Conservation (phyloP, 1,284 basidiomycete genomes). For the Ceratobasidium sp. region DNA sequence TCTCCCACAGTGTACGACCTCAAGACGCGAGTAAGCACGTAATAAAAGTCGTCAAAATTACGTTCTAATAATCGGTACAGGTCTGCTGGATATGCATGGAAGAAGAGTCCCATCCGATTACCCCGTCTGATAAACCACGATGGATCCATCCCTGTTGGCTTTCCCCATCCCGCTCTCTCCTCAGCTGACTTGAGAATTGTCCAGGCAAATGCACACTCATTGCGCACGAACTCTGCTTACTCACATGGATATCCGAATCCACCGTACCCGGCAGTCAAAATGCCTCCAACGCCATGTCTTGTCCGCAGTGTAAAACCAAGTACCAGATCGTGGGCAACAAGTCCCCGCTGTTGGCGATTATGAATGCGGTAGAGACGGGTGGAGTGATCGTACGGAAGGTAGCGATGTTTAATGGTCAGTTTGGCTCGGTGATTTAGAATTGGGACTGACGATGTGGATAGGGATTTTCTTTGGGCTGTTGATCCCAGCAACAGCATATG, state of each 20-base stretch:
- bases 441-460: background rate
- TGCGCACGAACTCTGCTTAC: constrained; percentile 35
- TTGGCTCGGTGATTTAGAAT: background rate
- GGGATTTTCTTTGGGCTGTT: constrained; percentile 41
- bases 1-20: constrained; percentile 42
- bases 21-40: constrained; percentile 23
- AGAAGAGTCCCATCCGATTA: constrained; percentile 44
- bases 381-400: constrained; percentile 40
- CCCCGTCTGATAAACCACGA: constrained; percentile 41
- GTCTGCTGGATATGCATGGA: constrained; percentile 45
- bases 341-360: constrained; percentile 11
- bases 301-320: constrained; percentile 38
- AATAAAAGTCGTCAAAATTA: background rate
- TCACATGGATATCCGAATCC: constrained; percentile 46
- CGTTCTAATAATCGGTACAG: background rate
- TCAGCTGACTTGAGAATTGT: background rate
- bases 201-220: constrained; percentile 43
- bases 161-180: background rate
- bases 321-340: constrained; percentile 43
- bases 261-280: constrained; percentile 33
- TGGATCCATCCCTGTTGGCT: constrained; percentile 41
- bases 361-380: constrained; percentile 30
- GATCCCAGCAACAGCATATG: constrained; percentile 41
- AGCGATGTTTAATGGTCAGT: constrained; percentile 41
- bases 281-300: constrained; percentile 31